A percentile compares a stretch with the other conserved stretches of the same genome.
Conservation (phyloP, 1,284 basidiomycete species). For the Tilletia walkeri region DNA sequence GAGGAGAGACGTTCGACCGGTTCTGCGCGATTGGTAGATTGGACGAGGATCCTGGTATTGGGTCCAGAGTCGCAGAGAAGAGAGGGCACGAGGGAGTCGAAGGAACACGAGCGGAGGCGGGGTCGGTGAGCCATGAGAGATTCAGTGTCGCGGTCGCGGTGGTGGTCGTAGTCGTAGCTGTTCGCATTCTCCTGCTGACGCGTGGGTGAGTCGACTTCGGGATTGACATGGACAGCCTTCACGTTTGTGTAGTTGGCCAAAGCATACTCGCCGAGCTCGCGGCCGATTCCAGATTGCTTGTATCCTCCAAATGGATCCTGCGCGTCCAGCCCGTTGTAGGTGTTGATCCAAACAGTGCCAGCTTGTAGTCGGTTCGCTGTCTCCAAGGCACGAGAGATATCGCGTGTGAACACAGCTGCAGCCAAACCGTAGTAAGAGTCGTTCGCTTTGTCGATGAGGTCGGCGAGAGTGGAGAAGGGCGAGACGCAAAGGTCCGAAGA, state of each 20-base stretch:
- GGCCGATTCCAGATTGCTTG: conserved; percentile 49
- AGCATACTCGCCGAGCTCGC: conserved; percentile 53
- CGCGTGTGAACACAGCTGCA: conserved; percentile 78
- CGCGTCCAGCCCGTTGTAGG: conserved; percentile 39
- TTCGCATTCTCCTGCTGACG: too few relatives aligned
- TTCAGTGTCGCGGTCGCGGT: neutral
- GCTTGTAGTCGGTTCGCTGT: conserved; percentile 76
- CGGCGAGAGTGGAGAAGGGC: too few relatives aligned
- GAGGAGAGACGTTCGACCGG: neutral
- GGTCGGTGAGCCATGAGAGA: neutral
- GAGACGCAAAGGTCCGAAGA: conserved; percentile 73
- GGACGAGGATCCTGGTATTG: neutral
- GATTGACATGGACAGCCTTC: conserved; percentile 79
- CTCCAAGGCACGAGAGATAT: conserved; percentile 72
- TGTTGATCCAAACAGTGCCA: conserved; percentile 78
- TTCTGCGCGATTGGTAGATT: conserved; percentile 8
- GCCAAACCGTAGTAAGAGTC: conserved; percentile 82
- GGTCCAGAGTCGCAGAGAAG: conserved; percentile 4
- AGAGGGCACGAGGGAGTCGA: conserved; percentile 15
- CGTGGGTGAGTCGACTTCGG: too few relatives aligned
- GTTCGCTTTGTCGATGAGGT: conserved; percentile 70
- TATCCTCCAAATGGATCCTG: conserved; percentile 29
- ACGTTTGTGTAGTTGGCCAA: conserved; percentile 72
- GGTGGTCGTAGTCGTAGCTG: neutral
- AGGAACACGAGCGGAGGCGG: conserved; percentile 9